Evolutionary conservation across 179 eudicot species (phyloP).

Genomic region (Beta lomatogona): DNA sequence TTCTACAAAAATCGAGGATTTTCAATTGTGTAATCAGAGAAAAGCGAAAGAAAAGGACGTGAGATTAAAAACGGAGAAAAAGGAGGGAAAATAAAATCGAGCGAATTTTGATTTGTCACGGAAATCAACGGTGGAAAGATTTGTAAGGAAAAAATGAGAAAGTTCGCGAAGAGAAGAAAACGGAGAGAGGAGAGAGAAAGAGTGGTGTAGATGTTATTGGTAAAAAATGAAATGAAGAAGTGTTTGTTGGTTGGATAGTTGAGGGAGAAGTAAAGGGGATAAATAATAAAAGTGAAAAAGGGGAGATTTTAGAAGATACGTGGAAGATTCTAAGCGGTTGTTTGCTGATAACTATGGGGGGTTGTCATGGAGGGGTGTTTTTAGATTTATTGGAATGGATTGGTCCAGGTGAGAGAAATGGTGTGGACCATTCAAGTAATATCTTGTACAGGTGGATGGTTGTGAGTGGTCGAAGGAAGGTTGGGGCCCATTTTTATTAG

Average conservation of each 20-base stretch:
- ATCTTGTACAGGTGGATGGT: constrained; percentile 37
- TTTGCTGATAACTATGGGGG: constrained; percentile 44
- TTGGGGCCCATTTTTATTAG: background rate
- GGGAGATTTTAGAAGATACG: constrained; percentile 34
- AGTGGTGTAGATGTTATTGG: too few species aligned
- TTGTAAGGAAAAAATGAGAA: constrained; percentile 15
- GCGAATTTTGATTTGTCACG: background rate
- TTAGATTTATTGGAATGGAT: constrained; percentile 33
- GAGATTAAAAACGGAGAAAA: background rate
- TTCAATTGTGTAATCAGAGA: background rate
- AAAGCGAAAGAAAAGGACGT: background rate
- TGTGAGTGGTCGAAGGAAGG: constrained; percentile 7
- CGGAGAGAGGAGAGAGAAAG: background rate
- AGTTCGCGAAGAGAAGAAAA: constrained; percentile 6
- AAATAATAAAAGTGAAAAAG: constrained; percentile 28
- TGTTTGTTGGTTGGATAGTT: constrained; percentile 29
- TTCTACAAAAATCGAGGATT: background rate
- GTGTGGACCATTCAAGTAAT: constrained; percentile 36
- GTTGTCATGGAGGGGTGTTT: background rate
- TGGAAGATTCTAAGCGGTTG: constrained; percentile 43
- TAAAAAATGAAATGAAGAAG: constrained; percentile 14
- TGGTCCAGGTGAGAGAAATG: constrained; percentile 17
- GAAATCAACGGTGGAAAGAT: constrained; percentile 17
- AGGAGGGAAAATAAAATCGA: background rate
- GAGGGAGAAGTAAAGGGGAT: constrained; percentile 15